Evolutionary conservation across 768 basidiomycete species (phyloP).

Genomic region (Mycena chlorophos): DNA sequence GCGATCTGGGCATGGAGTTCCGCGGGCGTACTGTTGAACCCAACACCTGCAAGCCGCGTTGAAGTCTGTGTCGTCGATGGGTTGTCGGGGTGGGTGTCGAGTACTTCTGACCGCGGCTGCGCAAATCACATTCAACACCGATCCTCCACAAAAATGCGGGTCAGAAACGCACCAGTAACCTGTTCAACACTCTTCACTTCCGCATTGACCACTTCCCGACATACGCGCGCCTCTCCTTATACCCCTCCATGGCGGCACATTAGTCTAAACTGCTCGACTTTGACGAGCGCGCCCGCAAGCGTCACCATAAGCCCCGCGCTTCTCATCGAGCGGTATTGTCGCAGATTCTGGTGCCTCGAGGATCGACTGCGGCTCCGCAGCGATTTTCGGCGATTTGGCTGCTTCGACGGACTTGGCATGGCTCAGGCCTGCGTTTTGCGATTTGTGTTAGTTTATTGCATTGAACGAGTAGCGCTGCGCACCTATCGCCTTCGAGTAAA

Average conservation of each 20-base stretch:
- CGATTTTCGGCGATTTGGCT: constrained; percentile 77
- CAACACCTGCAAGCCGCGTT: constrained; percentile 83
- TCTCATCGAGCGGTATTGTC: constrained; percentile 66
- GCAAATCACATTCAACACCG: constrained; percentile 8
- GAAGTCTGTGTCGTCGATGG: constrained; percentile 71
- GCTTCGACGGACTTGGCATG: constrained; percentile 80
- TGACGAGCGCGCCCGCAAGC: constrained; percentile 62
- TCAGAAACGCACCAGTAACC: constrained; percentile 64
- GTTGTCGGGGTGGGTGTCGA: constrained; percentile 63
- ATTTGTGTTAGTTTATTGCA: constrained; percentile 69
- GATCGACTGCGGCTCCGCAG: constrained; percentile 65
- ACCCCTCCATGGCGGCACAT: too few species aligned
- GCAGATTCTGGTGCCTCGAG: constrained; percentile 65
- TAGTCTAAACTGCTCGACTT: constrained; percentile 50
- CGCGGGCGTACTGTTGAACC: constrained; percentile 71
- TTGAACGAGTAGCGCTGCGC: constrained; percentile 41
- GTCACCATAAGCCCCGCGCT: constrained; percentile 71
- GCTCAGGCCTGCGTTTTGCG: constrained; percentile 76
- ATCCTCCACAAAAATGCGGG: constrained; percentile 3
- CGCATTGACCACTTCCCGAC: constrained; percentile 68
- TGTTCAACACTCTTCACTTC: constrained; percentile 82
- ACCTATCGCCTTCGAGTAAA: too few species aligned
- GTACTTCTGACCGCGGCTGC: constrained; percentile 76
- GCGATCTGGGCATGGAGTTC: constrained; percentile 59
- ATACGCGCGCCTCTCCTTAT: constrained; percentile 59